A percentile compares a stretch with the other conserved stretches of the same genome.
Conservation (phyloP, 768 basidiomycete genomes). For the Lepiota brunneoincarnata region DNA sequence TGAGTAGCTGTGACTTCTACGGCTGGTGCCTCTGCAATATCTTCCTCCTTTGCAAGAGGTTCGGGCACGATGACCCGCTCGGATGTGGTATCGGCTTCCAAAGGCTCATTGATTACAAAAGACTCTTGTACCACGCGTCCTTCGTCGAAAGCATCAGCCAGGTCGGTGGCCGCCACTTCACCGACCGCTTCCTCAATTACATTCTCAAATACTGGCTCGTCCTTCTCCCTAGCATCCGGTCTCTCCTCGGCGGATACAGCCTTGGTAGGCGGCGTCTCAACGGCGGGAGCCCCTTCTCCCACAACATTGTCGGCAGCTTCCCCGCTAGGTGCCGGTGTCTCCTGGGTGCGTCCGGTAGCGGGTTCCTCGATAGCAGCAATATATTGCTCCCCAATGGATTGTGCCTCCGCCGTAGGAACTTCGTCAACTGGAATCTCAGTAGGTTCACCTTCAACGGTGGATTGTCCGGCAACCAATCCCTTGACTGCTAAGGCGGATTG, state of each 20-base stretch:
- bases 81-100: constrained; percentile 9
- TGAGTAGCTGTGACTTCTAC: not conserved
- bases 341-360: not conserved
- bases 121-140: not conserved
- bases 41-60: not conserved
- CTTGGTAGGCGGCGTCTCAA: not conserved
- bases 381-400: too few species aligned
- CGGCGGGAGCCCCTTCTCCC: not conserved
- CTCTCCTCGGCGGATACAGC: not conserved
- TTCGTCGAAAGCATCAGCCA: not conserved
- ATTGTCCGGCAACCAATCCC: not conserved
- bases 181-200: not conserved
- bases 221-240: not conserved
- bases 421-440: not conserved
- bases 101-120: not conserved
- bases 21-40: not conserved
- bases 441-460: not conserved
- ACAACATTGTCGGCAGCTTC: not conserved
- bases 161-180: not conserved
- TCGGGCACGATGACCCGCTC: constrained; percentile 10
- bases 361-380: not conserved
- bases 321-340: not conserved
- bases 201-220: not conserved
- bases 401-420: not conserved
- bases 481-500: not conserved